phyloP scores from a whole-genome alignment of 2,329 filamentous ascomycete genomes.

The Epicoccum nigrum region DNA sequence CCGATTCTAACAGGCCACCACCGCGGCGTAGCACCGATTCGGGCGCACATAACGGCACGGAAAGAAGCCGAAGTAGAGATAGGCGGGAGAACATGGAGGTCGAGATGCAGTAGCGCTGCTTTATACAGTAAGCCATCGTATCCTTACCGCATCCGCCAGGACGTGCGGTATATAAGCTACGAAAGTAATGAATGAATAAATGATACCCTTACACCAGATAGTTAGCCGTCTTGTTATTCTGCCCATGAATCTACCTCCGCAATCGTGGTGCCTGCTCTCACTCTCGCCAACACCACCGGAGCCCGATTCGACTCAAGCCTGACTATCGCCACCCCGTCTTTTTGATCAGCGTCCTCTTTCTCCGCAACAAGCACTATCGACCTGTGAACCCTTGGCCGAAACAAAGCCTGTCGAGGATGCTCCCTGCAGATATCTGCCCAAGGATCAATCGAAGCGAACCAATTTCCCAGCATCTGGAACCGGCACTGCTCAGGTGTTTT shows the following conservation, averaged over 20 bases:
- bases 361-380: not conserved
- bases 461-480: not conserved
- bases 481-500: not conserved
- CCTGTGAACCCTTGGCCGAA: not conserved
- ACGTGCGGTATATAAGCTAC: not conserved
- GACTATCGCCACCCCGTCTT: not conserved
- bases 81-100: constrained; percentile 39
- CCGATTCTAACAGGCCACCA: constrained; percentile 1
- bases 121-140: not conserved
- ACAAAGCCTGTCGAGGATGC: not conserved
- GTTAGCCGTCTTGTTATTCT: not conserved
- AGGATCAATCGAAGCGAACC: not conserved
- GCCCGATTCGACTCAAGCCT: not conserved
- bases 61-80: constrained; percentile 30
- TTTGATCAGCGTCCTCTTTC: not conserved
- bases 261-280: not conserved
- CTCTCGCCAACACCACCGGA: not conserved
- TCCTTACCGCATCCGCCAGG: not conserved
- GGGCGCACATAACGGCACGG: constrained; percentile 16
- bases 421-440: not conserved
- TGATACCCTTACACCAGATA: not conserved
- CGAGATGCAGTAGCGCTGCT: constrained; percentile 41
- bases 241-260: not conserved
- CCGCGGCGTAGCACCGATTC: constrained; percentile 19
- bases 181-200: not conserved